phyloP scores from a whole-genome alignment of 2,329 filamentous ascomycete genomes.

The Phialemonium atrogriseum region DNA sequence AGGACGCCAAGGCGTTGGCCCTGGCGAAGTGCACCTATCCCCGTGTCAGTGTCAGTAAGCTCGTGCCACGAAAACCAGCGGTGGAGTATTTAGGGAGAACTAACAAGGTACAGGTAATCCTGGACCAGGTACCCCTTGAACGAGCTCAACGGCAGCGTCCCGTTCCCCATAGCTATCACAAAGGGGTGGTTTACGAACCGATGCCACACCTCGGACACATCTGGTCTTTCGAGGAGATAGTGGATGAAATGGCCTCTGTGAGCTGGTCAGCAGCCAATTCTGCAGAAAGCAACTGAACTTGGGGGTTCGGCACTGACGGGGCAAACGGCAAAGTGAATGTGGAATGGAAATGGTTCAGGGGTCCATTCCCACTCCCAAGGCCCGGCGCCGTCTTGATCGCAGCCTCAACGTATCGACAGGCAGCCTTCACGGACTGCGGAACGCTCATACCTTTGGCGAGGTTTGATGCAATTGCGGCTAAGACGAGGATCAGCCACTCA shows the following conservation, averaged over 20 bases:
- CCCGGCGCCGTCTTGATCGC: conserved; percentile 58
- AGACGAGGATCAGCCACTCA: neutral
- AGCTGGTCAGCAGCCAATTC: conserved; percentile 4
- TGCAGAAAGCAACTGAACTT: neutral
- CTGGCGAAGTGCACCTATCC: conserved; percentile 73
- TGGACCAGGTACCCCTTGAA: conserved; percentile 90
- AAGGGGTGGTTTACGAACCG: conserved; percentile 76
- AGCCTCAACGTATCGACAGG: conserved; percentile 62
- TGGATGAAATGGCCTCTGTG: conserved; percentile 69
- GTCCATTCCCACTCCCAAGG: conserved; percentile 60
- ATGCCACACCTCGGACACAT: conserved; percentile 68
- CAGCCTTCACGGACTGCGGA: conserved; percentile 53
- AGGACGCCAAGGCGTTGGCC: conserved; percentile 76
- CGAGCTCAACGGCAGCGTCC: conserved; percentile 62
- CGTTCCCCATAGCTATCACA: conserved; percentile 66
- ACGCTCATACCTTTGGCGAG: conserved; percentile 52
- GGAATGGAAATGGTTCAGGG: conserved; percentile 74
- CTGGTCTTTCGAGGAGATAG: conserved; percentile 67
- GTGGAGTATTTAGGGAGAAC: conserved; percentile 12
- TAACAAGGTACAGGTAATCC: conserved; percentile 81
- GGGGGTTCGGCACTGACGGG: conserved; percentile 34
- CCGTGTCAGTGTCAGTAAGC: conserved; percentile 4
- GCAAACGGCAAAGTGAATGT: conserved; percentile 59
- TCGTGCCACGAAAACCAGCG: too few species aligned
- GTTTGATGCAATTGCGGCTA: conserved; percentile 68